Evolutionary conservation across 176 grass and related monocot genomes (phyloP), one percentile per base, ranked within the genome.

Genomic region (Oryza longistaminata): DNA sequence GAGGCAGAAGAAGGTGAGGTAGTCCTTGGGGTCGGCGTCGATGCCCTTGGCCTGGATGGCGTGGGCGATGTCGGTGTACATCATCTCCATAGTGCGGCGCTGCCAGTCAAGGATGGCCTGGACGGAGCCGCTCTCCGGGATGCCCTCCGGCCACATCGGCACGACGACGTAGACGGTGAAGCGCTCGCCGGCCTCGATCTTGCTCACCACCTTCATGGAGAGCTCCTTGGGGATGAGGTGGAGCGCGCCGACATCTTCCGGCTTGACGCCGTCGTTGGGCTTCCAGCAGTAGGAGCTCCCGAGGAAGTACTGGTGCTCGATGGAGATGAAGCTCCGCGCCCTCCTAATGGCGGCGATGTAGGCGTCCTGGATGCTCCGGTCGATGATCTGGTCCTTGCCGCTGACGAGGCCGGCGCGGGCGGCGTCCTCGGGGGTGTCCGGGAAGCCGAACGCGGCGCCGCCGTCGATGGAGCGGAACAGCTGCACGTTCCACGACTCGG

Each of bases 21-120:
- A 94, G 62, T 98, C 93, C 81, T 83, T 90, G n/a, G 93, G 93
- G 33, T 92, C 60, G 60, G 90, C 93, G 39, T 72, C 22, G 39
- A 98, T 81, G 1, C 96, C 96, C 78, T 94, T 98, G 0, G 93
- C 91, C 13, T 71, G 67, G 43, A 98, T 89, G 0, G 93, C 93
- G n/a, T 90, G 62, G 58, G 75, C 76, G 76, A 98, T 94, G 80
- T 98, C 96, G 10, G 70, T 79, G 84, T 98, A 95, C 96, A 98
- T 98, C 96, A 98, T 95, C 77, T 95, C 91, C 75, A 98, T 92
- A 26, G 96, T 98, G 19, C 93, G 70, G 6, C 91, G 55, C 61
- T 95, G 96, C 96, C 96, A 98, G 66, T 92, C 96, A 5, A 98
- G 85, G 50, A 98, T 98, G 2, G 96, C 96, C 77, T 98, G 96